Conservation (phyloP, 2,329 filamentous ascomycete species). For the Alternaria incomplexa region DNA sequence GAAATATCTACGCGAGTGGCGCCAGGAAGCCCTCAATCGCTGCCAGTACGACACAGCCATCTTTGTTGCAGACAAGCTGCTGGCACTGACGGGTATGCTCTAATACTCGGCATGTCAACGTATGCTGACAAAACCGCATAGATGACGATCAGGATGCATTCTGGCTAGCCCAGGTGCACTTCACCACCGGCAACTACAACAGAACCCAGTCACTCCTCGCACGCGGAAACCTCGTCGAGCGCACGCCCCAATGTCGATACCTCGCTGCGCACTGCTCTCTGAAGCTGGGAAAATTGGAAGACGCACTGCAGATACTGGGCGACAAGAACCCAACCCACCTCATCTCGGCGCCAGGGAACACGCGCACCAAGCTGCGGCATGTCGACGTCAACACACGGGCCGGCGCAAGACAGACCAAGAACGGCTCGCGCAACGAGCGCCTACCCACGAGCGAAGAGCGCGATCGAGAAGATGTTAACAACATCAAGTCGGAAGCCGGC, state of each 20-base stretch:
- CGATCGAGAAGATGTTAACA: conserved; percentile 72
- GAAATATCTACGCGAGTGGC: conserved; percentile 90
- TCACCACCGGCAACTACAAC: conserved; percentile 92
- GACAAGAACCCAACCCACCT: conserved; percentile 94
- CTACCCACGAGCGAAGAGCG: conserved; percentile 66
- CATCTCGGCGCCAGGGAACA: conserved; percentile 70
- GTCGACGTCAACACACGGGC: conserved; percentile 60
- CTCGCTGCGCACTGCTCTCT: conserved; percentile 93
- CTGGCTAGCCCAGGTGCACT: conserved; percentile 98
- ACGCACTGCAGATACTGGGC: conserved; percentile 83
- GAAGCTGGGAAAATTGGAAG: conserved; percentile 88
- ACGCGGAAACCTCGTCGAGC: conserved; percentile 79
- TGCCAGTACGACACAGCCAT: conserved; percentile 96
- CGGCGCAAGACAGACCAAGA: conserved; percentile 54
- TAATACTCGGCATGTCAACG: background rate
- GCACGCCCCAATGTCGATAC: conserved; percentile 88
- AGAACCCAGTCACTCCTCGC: conserved; percentile 86
- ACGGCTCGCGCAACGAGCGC: conserved; percentile 56
- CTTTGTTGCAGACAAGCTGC: conserved; percentile 95
- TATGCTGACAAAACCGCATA: conserved; percentile 48
- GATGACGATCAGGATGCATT: conserved; percentile 94
- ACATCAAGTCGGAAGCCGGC: conserved; percentile 87
- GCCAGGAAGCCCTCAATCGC: conserved; percentile 92
- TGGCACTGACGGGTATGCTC: conserved; percentile 85
- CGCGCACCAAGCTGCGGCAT: conserved; percentile 74